Evolutionary conservation across 345 rosid species (phyloP).

Genomic region (Lepidium africanum): DNA sequence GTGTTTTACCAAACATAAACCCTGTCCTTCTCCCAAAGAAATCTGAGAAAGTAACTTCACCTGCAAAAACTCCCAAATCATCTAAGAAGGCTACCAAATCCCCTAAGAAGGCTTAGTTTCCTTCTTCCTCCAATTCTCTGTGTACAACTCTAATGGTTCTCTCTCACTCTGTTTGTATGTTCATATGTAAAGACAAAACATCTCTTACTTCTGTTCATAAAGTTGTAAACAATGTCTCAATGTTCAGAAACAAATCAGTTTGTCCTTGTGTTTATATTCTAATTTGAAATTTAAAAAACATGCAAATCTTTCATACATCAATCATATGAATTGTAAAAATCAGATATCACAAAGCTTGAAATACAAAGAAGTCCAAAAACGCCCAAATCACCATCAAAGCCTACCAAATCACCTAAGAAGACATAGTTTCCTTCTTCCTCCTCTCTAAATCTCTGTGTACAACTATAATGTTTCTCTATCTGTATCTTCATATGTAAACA

Average conservation of each 20-base stretch:
- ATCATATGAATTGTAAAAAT: background rate
- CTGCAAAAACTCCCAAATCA: slow-evolving; percentile 47
- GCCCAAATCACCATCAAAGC: slow-evolving; percentile 59
- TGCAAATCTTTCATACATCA: background rate
- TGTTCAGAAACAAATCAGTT: background rate
- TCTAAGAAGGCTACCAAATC: slow-evolving; percentile 64
- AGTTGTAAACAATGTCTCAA: background rate
- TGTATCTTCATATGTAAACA: slow-evolving; percentile 7
- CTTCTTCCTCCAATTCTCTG: background rate
- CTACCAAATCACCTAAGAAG: slow-evolving; percentile 67
- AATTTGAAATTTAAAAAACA: background rate
- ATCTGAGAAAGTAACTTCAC: slow-evolving; percentile 30
- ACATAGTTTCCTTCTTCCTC: slow-evolving; percentile 16
- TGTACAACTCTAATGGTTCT: background rate
- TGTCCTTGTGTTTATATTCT: background rate
- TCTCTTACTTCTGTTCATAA: background rate
- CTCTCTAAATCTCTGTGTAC: background rate
- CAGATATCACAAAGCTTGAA: background rate
- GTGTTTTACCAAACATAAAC: slow-evolving; percentile 67
- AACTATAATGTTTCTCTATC: background rate
- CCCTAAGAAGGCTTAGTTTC: slow-evolving; percentile 48
- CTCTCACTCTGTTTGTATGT: background rate
- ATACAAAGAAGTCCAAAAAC: slow-evolving; percentile 40
- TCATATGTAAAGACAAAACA: slow-evolving; percentile 7
- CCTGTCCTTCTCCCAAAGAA: slow-evolving; percentile 64